These are phyloP conservation scores for Tetracladium setigerum DNA, from an alignment of 495 filamentous ascomycete species.

Conservation along the genomic window DNA sequence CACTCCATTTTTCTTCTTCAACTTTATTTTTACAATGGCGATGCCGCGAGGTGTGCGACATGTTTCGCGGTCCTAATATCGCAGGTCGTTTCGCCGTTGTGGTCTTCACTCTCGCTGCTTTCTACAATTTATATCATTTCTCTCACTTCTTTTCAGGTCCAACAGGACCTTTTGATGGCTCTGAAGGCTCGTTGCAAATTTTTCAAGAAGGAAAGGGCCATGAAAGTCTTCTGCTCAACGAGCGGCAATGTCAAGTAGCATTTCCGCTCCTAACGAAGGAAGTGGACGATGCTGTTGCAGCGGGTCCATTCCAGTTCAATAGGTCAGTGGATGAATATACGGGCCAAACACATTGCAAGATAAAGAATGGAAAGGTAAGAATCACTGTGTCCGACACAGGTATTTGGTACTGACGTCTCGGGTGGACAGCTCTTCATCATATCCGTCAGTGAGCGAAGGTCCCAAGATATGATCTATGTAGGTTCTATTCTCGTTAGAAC, in stretches of 20 bases:
- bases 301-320: slow-evolving; percentile 36
- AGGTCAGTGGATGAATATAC: slow-evolving; percentile 24
- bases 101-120: no score
- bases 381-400: not conserved
- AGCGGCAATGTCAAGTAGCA: slow-evolving; percentile 29
- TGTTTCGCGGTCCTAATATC: no score
- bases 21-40: no score
- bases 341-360: slow-evolving; percentile 33
- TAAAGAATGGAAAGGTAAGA: slow-evolving; percentile 33
- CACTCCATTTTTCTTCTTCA: no score
- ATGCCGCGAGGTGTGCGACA: no score
- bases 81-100: no score
- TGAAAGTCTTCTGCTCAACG: slow-evolving; percentile 32
- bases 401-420: not conserved
- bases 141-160: no score
- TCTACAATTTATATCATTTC: no score
- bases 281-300: slow-evolving; percentile 35
- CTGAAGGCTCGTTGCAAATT: not conserved
- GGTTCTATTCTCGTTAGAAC: slow-evolving; percentile 12
- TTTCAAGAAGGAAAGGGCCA: not conserved
- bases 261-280: slow-evolving; percentile 40
- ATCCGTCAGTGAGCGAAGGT: slow-evolving; percentile 28
- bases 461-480: slow-evolving; percentile 10
- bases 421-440: slow-evolving; percentile 32
- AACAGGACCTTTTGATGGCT: no score